Evolutionary conservation across 768 basidiomycete species (phyloP).

Genomic region (Pleurotus citrinopileatus): DNA sequence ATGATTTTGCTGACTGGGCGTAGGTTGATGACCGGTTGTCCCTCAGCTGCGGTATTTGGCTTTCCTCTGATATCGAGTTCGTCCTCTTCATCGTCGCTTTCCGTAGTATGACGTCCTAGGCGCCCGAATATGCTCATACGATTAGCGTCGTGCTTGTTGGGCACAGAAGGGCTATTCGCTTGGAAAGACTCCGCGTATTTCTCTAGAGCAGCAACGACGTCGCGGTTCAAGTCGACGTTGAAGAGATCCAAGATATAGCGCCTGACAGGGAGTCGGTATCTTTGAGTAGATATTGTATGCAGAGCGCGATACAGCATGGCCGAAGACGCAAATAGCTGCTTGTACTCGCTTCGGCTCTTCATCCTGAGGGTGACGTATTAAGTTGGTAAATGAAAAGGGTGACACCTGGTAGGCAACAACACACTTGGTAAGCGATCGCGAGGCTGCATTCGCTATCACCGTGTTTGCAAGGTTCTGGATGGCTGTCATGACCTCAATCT

Average conservation of each 20-base stretch:
- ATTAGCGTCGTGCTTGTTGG: slow-evolving; percentile 32
- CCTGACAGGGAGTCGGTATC: slow-evolving; percentile 89
- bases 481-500: slow-evolving; percentile 82
- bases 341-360: slow-evolving; percentile 75
- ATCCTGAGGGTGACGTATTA: slow-evolving; percentile 43
- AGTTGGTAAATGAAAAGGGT: slow-evolving; percentile 2
- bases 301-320: slow-evolving; percentile 82
- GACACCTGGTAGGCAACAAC: slow-evolving; percentile 19
- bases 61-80: slow-evolving; percentile 42
- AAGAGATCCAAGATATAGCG: slow-evolving; percentile 93
- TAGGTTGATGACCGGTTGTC: slow-evolving; percentile 53
- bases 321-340: slow-evolving; percentile 72
- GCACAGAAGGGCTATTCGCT: slow-evolving; percentile 21
- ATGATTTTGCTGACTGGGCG: slow-evolving; percentile 57
- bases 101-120: slow-evolving; percentile 48
- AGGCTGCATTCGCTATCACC: slow-evolving; percentile 93
- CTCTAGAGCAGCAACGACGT: slow-evolving; percentile 52
- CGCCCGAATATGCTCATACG: slow-evolving; percentile 65
- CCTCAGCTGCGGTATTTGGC: slow-evolving; percentile 34
- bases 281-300: slow-evolving; percentile 83
- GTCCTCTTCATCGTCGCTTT: slow-evolving; percentile 60
- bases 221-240: slow-evolving; percentile 71
- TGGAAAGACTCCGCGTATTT: slow-evolving; percentile 51
- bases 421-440: slow-evolving; percentile 82
- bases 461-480: slow-evolving; percentile 95